Conservation (phyloP, 176 grass and related monocot genomes). For the Tillandsia fasciculata region DNA sequence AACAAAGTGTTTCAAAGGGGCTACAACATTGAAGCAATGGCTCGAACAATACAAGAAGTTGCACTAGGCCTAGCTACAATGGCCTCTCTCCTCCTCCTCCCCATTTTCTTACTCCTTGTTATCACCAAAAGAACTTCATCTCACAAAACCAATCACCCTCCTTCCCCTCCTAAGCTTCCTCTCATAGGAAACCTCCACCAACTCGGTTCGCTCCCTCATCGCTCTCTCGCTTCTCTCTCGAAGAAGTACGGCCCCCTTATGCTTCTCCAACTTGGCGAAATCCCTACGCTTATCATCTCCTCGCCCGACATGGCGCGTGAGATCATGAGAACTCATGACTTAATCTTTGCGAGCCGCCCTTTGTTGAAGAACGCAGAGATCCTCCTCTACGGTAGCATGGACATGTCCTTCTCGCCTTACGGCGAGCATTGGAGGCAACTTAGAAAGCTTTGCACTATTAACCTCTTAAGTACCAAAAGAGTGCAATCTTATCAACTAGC, state of each 20-base stretch:
- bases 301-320: constrained; percentile 42
- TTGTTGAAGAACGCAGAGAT: constrained; percentile 19
- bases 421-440: constrained; percentile 44
- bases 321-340: constrained; percentile 54
- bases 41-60: not conserved
- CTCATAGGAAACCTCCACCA: constrained; percentile 49
- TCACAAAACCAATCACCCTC: constrained; percentile 17
- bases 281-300: constrained; percentile 30
- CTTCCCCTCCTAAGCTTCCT: constrained; percentile 27
- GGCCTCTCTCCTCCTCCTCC: not conserved
- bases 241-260: constrained; percentile 35
- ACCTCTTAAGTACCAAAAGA: constrained; percentile 37
- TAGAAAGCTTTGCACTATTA: constrained; percentile 29
- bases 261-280: constrained; percentile 47
- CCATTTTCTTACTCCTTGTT: not conserved
- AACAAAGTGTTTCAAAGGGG: not conserved
- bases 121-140: not conserved
- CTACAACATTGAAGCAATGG: not conserved
- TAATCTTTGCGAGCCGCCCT: constrained; percentile 35
- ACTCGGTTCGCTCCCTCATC: constrained; percentile 31
- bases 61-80: not conserved
- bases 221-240: constrained; percentile 20
- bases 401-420: constrained; percentile 43
- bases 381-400: constrained; percentile 21
- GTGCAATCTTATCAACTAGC: constrained; percentile 17